Base-by-base conservation (phyloP, 257 asterid species). In the Solanum pimpinellifolium region DNA sequence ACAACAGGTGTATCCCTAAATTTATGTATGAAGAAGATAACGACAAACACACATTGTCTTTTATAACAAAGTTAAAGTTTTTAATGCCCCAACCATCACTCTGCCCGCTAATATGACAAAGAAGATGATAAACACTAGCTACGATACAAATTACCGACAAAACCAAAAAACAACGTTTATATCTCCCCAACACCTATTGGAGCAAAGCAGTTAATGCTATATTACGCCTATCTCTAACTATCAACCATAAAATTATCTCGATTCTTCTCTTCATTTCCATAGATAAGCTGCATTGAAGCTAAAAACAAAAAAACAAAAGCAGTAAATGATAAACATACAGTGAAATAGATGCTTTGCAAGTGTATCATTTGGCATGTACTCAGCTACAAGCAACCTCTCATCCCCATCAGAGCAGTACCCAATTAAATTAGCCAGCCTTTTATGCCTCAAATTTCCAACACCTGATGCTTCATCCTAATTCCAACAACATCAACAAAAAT, bases 321-420 rank as follows among this genome's bases (percentile, higher is more conserved):
- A 62, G 27, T 1, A 74, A 60, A 88, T 10, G 92, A 56, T 92
- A 95, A 95, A 96, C 96, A 68, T 94, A 96, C 99, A 96, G 90
- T 96, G 99, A 91, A 95, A 96, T 74, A 96, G 92, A 93, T 96
- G 99, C 91, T 95, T 97, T 16, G 98, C 98, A 52, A 97, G 99
- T 31, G 99, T 95, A 93, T 97, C 98, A 87, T 97, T 97, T 3
- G 98, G 97, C 98, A 97, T 95, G 90, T 92, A 97, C 88, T 97
- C 99, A 37, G 98, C 98, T 27, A 97, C 98, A 39, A 95, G 97
- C 90, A 97, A 88, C 93, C 99, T 94, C 92, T 97, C 99, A 88
- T 97, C 98, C 68, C 98, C 99, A 83, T 97, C 98, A 88, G 98
- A 94, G 84, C 99, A 97, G 88, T 97, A 97, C 66, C 99, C 99